These are phyloP conservation scores for Pseudonectria foliicola DNA, from an alignment of 2,329 filamentous ascomycete genomes.

Conservation along the genomic window DNA sequence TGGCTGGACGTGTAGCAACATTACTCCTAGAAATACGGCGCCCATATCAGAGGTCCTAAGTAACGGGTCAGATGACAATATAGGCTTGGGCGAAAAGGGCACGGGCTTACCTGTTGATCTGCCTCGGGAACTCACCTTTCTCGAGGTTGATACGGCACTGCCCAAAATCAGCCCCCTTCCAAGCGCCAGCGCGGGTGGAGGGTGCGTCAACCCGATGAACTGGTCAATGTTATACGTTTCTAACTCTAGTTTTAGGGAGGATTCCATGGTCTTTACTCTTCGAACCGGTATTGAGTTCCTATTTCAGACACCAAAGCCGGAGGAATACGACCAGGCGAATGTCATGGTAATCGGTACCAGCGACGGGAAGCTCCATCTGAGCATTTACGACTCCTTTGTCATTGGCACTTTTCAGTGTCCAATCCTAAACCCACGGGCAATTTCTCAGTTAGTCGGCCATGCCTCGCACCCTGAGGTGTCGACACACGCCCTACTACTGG, in stretches of 20 bases:
- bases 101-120: constrained; percentile 39
- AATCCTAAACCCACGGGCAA: constrained; percentile 19
- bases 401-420: constrained; percentile 59
- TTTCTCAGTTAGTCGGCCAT: constrained; percentile 45
- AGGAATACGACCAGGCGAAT: constrained; percentile 68
- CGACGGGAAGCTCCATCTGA: constrained; percentile 66
- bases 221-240: not conserved
- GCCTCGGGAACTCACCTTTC: constrained; percentile 63
- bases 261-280: constrained; percentile 61
- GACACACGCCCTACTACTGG: constrained; percentile 66
- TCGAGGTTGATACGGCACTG: constrained; percentile 69
- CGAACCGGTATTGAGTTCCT: constrained; percentile 62
- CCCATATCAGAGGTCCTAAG: constrained; percentile 7
- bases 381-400: constrained; percentile 79
- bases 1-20: constrained; percentile 43
- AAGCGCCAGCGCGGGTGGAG: constrained; percentile 49
- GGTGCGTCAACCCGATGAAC: constrained; percentile 38
- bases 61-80: constrained; percentile 9
- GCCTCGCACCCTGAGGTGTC: constrained; percentile 65
- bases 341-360: constrained; percentile 69
- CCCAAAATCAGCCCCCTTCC: constrained; percentile 71
- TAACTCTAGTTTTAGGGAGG: constrained; percentile 31
- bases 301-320: constrained; percentile 54
- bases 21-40: constrained; percentile 24
- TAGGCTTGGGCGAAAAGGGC: constrained; percentile 5